Evolutionary conservation across 169 alveolate genomes (phyloP), one percentile per base, ranked within the genome.

Genomic region (Plasmodium blacklocki): DNA sequence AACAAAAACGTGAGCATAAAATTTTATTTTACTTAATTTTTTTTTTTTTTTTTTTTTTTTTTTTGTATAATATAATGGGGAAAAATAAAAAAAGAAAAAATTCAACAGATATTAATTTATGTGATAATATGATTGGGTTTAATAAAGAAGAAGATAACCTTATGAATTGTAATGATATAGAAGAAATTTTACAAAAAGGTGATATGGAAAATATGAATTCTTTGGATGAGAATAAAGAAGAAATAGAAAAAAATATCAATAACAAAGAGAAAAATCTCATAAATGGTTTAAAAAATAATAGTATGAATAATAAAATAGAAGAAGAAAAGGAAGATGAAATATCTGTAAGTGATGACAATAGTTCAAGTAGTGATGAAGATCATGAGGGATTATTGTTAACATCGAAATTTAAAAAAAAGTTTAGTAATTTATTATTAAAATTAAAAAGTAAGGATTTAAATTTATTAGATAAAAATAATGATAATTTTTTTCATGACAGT

Each of bases 331-430:
- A 72, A n/a, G 43, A 63, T 19, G 76, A 76, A 32, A 72, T 58
- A 32, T 49, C 14, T 19, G 72, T 39, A 29, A 56, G 83, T 67
- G 90, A 52, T 58, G 90, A 68, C 9, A 56, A 80, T 14, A 80
- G 90, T 47, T 80, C 90, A 15, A 80, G 90, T 47, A 80, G 90
- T 67, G 90, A 80, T 47, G 90, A 80, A 80, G 90, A 80, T 50
- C 90, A 80, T 67, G 90, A 80, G 21, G 90, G 90, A 8, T 80
- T 80, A 19, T 43, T 80, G n/a, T 32, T 80, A 54, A 80, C 90
- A 54, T 80, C 90, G 14, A 80, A 80, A 18, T 80, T 80, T 54
- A 68, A 80, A 29, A 80, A 80, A 80, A 80, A 80, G 47, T 80
- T 67, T 58, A 67, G 73, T 49, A 52, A 80, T 43, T 54, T 80